Evolutionary conservation across 139 green algal species (phyloP).

Genomic region (Chlorella sp.): DNA sequence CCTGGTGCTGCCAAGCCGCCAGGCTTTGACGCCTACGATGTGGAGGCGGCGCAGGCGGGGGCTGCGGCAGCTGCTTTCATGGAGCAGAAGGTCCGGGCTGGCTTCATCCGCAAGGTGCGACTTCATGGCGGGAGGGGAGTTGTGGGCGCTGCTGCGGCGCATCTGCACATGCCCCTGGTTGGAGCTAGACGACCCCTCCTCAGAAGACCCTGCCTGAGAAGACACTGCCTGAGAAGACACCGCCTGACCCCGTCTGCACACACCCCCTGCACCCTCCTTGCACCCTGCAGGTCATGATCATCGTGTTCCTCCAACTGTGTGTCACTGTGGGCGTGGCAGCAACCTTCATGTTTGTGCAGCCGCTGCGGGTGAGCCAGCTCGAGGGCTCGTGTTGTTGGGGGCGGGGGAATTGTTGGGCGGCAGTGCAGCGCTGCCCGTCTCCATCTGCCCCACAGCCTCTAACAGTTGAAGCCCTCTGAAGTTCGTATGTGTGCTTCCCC

Average conservation of each 20-base stretch:
- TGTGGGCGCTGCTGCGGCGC: background rate
- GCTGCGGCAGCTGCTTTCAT: conserved; percentile 38
- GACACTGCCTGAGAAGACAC: no score
- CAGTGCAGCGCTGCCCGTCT: background rate
- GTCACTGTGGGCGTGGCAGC: conserved; percentile 61
- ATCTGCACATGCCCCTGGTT: no score
- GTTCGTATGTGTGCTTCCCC: background rate
- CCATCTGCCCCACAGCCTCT: no score
- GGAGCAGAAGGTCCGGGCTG: conserved; percentile 51
- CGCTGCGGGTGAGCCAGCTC: conserved; percentile 62
- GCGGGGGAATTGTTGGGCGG: no score
- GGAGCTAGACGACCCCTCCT: no score
- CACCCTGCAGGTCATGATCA: conserved; percentile 18
- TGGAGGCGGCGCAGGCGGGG: conserved; percentile 42
- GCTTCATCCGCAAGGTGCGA: conserved; percentile 69
- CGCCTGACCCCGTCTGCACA: no score
- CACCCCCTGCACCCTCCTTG: no score
- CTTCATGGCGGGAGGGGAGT: background rate
- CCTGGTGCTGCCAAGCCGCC: conserved; percentile 8
- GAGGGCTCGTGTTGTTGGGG: no score
- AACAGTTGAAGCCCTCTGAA: no score
- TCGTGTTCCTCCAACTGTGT: conserved; percentile 60
- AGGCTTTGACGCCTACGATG: conserved; percentile 36
- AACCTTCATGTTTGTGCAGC: conserved; percentile 59
- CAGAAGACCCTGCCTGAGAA: no score